phyloP scores from a whole-genome alignment of 169 alveolate species.

The Eimeria brunetti region DNA sequence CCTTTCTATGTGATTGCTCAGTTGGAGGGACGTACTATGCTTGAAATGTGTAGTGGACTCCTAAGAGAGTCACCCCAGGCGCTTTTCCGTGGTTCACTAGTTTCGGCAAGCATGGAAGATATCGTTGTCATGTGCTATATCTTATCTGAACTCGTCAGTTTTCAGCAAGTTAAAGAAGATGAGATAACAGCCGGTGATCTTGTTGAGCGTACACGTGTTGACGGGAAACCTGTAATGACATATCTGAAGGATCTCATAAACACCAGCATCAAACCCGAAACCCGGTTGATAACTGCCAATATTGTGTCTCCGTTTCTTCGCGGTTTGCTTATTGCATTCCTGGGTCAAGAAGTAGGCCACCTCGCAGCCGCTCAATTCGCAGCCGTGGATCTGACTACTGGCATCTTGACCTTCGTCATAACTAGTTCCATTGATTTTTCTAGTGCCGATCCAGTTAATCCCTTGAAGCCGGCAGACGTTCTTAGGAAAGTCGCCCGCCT shows the following conservation, averaged over 20 bases:
- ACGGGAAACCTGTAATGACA: constrained; percentile 21
- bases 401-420: constrained; percentile 4
- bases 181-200: constrained; percentile 5
- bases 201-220: background rate
- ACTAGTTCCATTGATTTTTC: constrained; percentile 8
- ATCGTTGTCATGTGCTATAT: constrained; percentile 16
- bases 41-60: background rate
- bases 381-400: constrained; percentile 55
- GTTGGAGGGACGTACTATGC: constrained; percentile 26
- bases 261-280: constrained; percentile 11
- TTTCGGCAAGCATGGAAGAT: constrained; percentile 35
- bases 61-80: constrained; percentile 38
- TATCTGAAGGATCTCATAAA: constrained; percentile 26
- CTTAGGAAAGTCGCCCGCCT: constrained; percentile 31
- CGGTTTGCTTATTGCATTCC: constrained; percentile 18
- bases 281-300: constrained; percentile 18
- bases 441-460: background rate
- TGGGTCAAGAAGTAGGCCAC: constrained; percentile 51
- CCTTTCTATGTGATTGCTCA: background rate
- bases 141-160: background rate
- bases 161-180: constrained; percentile 3
- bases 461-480: constrained; percentile 43
- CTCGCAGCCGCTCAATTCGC: constrained; percentile 50
- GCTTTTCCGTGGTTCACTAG: constrained; percentile 11
- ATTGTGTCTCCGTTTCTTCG: constrained; percentile 18